Conservation (phyloP, 345 rosid species). For the Camelina hispida region DNA sequence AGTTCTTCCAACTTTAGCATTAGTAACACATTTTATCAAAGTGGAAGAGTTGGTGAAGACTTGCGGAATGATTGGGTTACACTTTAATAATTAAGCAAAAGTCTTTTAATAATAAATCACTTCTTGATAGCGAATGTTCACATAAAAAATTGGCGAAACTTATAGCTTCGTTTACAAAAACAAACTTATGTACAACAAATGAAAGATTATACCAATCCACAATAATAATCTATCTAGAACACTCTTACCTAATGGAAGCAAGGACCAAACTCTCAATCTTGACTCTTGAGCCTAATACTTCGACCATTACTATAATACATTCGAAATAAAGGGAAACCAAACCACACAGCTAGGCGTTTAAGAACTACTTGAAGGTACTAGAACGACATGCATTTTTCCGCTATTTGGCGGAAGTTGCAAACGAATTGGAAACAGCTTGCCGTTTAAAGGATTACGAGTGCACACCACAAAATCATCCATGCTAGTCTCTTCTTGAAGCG, state of each 20-base stretch:
- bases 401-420: slow-evolving; percentile 93
- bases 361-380: slow-evolving; percentile 52
- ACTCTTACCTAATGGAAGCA: background rate
- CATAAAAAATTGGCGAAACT: slow-evolving; percentile 12
- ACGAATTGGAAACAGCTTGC: slow-evolving; percentile 76
- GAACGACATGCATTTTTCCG: slow-evolving; percentile 74
- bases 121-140: background rate
- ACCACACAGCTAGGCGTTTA: slow-evolving; percentile 52
- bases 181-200: slow-evolving; percentile 23
- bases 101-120: background rate
- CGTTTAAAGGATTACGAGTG: slow-evolving; percentile 82
- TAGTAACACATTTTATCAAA: slow-evolving; percentile 1
- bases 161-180: slow-evolving; percentile 13
- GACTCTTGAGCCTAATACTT: background rate
- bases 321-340: background rate
- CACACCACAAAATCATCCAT: slow-evolving; percentile 71
- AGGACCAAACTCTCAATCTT: background rate
- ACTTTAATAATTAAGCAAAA: background rate
- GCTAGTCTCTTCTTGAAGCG: slow-evolving; percentile 71
- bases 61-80: background rate
- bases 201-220: slow-evolving; percentile 30
- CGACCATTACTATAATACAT: background rate
- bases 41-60: slow-evolving; percentile 34
- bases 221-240: background rate
- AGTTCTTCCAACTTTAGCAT: background rate